Evolutionary conservation across 1,284 basidiomycete species (phyloP), one percentile per base, ranked within the genome.

Genomic region (Malassezia obtusa): DNA sequence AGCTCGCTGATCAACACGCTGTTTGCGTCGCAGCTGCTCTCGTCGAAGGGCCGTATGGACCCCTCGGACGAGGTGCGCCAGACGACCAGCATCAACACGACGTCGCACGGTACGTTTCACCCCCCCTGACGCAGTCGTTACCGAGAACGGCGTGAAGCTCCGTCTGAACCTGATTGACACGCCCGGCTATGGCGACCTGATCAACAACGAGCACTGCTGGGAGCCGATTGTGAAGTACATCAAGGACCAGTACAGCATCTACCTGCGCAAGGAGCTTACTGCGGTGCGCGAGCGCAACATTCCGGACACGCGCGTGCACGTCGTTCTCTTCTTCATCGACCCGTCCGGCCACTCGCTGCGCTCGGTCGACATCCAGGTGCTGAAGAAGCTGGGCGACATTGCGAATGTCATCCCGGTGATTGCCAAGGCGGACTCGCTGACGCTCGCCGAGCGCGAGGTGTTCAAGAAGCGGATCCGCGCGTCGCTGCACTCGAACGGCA

Each of bases 201-300:
- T 98, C 75, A 95, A 98, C 82, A 98, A 98, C 76, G 94, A 98
- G 76, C 87, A 87, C 76, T 96, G 94, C 81, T 98, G 92, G 92
- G 92, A 98, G 73, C 87, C 92, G 26, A 95, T 96, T 68, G 82
- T 96, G 76, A 94, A 94, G 78, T 94, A 96, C 77, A 96, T 95
- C 78, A 87, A 90, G 78, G 94, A 98, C 80, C 92, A 98, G 76
- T 92, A 98, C 79, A 91, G 87, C 72, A 89, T 91, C 41, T 98
- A 96, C 78, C 83, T 98, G 53, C 86, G 94, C 75, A 98, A 98
- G 79, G 92, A 98, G 79, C 81, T 98, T 59, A 98, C 94, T 4
- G 92, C 94, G 6, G 90, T 91, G 86, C 85, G 94, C 64, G 94
- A 98, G 80, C 85, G 89, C 58, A 89, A 91, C 79, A 98, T 98